These are phyloP conservation scores for Thermothelomyces thermophilus DNA, from an alignment of 2,329 filamentous ascomycete genomes.

Conservation along the genomic window DNA sequence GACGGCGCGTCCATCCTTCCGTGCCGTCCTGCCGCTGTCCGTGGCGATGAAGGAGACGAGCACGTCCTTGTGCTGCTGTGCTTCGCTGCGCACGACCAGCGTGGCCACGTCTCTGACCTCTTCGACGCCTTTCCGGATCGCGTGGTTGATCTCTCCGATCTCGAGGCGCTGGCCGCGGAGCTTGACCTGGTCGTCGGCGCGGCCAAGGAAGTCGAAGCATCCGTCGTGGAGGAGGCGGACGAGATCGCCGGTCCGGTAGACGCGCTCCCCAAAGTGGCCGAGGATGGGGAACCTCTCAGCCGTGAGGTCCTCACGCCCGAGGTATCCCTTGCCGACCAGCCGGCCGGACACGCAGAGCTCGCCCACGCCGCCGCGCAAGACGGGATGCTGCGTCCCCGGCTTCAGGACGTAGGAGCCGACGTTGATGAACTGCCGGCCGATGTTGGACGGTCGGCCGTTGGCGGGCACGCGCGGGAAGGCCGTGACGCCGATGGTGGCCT, in stretches of 20 bases:
- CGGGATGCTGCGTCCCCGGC: constrained; percentile 61
- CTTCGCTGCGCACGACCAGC: constrained; percentile 63
- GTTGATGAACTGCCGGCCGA: constrained; percentile 79
- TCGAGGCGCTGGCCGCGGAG: constrained; percentile 83
- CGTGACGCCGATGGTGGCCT: constrained; percentile 87
- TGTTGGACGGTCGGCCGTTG: constrained; percentile 79
- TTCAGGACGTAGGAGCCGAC: constrained; percentile 76
- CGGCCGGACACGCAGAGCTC: constrained; percentile 85
- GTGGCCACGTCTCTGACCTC: constrained; percentile 66
- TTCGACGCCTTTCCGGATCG: constrained; percentile 56
- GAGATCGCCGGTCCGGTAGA: constrained; percentile 86
- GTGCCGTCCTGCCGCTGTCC: neutral
- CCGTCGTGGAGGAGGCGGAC: constrained; percentile 74
- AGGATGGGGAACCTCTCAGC: constrained; percentile 67
- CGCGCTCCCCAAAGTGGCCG: constrained; percentile 46
- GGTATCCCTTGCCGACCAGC: constrained; percentile 82
- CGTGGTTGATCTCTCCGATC: constrained; percentile 83
- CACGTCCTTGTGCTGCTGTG: constrained; percentile 70
- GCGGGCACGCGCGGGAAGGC: constrained; percentile 76
- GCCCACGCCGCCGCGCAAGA: constrained; percentile 71
- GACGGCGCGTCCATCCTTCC: neutral
- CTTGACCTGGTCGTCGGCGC: constrained; percentile 89
- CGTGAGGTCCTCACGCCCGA: constrained; percentile 74
- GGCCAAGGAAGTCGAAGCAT: constrained; percentile 80
- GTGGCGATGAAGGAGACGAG: constrained; percentile 67